These are phyloP conservation scores for Colletotrichum sp. DNA, from an alignment of 2,329 filamentous ascomycete species.

Conservation along the genomic window DNA sequence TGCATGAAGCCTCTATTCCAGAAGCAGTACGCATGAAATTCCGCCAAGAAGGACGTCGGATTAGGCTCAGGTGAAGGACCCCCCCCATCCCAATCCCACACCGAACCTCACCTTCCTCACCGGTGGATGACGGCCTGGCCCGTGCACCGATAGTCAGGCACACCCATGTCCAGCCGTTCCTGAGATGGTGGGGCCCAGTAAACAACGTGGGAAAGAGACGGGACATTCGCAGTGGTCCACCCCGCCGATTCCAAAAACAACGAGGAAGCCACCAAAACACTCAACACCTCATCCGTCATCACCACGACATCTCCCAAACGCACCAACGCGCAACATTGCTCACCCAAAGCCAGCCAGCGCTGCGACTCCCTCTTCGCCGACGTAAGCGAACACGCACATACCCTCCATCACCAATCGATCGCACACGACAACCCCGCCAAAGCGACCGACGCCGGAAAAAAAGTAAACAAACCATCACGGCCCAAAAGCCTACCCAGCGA, in stretches of 20 bases:
- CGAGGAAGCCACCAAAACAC: background rate
- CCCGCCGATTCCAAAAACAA: background rate
- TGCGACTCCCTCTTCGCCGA: background rate
- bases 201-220: conserved; percentile 7
- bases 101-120: background rate
- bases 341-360: background rate
- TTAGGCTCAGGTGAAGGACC: background rate
- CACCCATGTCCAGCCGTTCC: background rate
- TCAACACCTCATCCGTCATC: background rate
- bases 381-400: background rate
- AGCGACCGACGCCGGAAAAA: background rate
- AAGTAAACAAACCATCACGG: background rate
- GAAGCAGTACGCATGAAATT: background rate
- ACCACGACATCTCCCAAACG: background rate
- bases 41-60: background rate
- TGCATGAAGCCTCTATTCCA: background rate
- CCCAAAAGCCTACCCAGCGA: background rate
- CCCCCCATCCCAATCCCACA: background rate
- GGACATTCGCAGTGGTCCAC: background rate
- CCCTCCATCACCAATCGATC: background rate
- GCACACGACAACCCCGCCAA: background rate
- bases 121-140: background rate
- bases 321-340: background rate
- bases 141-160: background rate
- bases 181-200: background rate